phyloP scores from a whole-genome alignment of 208 protist species.

The Leishmania tarentolae region DNA sequence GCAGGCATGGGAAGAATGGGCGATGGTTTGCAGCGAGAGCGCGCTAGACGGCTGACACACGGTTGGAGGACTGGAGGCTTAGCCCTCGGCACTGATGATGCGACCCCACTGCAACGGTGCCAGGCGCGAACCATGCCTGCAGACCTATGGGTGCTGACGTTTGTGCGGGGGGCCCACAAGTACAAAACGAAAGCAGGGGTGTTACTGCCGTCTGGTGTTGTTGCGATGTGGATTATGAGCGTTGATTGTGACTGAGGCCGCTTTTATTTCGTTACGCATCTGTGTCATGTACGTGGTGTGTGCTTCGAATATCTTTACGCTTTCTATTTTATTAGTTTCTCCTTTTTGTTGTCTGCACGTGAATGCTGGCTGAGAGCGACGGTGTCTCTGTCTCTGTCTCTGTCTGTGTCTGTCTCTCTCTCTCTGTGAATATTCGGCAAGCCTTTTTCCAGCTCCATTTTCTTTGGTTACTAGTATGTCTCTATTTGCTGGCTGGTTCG shows the following conservation, averaged over 20 bases:
- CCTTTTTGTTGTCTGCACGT: background rate
- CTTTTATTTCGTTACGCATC: too few relatives aligned
- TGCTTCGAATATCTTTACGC: background rate
- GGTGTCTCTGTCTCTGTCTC: background rate
- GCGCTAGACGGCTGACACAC: background rate
- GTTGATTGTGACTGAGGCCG: too few relatives aligned
- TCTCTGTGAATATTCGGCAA: background rate
- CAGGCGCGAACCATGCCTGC: too few relatives aligned
- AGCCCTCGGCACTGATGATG: background rate
- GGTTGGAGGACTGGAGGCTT: background rate
- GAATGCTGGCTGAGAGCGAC: too few relatives aligned
- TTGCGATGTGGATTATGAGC: too few relatives aligned
- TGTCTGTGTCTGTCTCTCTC: background rate
- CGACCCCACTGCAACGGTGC: background rate
- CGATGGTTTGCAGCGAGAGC: background rate
- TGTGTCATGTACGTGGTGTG: too few relatives aligned
- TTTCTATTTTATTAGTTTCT: background rate
- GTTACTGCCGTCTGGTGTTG: too few relatives aligned
- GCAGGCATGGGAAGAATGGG: background rate
- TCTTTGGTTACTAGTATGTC: too few relatives aligned
- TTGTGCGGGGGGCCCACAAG: too few relatives aligned
- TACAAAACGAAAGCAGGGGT: too few relatives aligned
- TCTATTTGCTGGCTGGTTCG: background rate
- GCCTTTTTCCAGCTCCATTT: too few relatives aligned
- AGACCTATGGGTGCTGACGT: too few relatives aligned